Conservation (phyloP, 805 yeast species). For the Debaryomyces prosopidis region DNA sequence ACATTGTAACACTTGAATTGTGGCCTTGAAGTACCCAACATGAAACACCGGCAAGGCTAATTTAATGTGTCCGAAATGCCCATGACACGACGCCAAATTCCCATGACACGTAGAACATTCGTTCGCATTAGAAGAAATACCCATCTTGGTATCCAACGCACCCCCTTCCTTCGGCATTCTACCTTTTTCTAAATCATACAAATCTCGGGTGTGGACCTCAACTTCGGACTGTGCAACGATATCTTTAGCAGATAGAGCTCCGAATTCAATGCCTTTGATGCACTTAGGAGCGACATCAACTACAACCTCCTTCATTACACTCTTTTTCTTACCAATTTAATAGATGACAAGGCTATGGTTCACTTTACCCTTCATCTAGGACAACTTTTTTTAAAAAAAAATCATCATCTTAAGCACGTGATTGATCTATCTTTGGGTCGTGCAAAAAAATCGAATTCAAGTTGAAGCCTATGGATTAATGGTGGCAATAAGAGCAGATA, state of each 20-base stretch:
- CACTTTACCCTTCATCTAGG: background rate
- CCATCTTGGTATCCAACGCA: constrained; percentile 92
- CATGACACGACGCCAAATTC: constrained; percentile 90
- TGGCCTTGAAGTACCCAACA: constrained; percentile 93
- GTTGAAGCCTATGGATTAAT: background rate
- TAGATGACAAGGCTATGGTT: background rate
- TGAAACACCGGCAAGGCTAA: constrained; percentile 96
- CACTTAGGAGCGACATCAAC: constrained; percentile 86
- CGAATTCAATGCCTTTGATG: constrained; percentile 87
- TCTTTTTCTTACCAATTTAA: background rate
- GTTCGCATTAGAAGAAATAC: constrained; percentile 81
- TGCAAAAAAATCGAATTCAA: background rate
- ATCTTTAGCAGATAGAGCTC: constrained; percentile 89
- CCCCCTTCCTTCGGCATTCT: constrained; percentile 81
- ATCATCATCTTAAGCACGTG: constrained; percentile 3
- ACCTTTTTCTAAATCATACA: constrained; percentile 88
- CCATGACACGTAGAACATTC: constrained; percentile 94
- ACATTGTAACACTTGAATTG: constrained; percentile 82
- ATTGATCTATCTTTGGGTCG: background rate
- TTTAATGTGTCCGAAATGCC: constrained; percentile 95
- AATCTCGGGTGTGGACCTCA: constrained; percentile 86
- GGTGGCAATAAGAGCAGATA: constrained; percentile 1
- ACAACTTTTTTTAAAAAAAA: background rate
- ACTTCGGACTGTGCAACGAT: constrained; percentile 93
- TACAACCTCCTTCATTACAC: constrained; percentile 46